Conservation (phyloP, 1,284 basidiomycete species). For the Vanrija sp. region DNA sequence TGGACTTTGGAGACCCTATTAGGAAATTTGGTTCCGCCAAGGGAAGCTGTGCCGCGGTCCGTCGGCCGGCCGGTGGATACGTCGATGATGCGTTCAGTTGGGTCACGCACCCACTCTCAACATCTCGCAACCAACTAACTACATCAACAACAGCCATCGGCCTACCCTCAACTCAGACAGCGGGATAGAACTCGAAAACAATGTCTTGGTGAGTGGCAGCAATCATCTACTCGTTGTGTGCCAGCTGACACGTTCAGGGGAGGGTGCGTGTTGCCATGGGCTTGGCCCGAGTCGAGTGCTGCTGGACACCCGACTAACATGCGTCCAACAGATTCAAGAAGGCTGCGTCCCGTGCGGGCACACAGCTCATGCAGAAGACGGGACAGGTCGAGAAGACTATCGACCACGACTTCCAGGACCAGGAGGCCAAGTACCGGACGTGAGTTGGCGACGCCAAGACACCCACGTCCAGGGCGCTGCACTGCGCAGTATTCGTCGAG, state of each 20-base stretch:
- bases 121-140: no score
- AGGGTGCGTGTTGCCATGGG: conserved; percentile 21
- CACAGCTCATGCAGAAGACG: conserved; percentile 92
- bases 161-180: background rate
- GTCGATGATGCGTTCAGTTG: no score
- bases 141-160: background rate
- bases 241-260: conserved; percentile 17
- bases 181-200: background rate
- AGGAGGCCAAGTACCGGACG: conserved; percentile 85
- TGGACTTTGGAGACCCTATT: no score
- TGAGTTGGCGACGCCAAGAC: conserved; percentile 52
- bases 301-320: background rate
- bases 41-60: no score
- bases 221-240: background rate
- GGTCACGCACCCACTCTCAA: no score
- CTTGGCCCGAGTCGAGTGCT: background rate
- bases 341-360: conserved; percentile 86
- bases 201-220: conserved; percentile 26
- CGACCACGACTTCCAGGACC: conserved; percentile 88
- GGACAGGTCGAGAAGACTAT: conserved; percentile 95
- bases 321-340: conserved; percentile 81
- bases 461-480: background rate
- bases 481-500: background rate
- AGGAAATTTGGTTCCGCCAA: no score
- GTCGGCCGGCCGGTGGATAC: no score